Conservation (phyloP, 2,329 filamentous ascomycete species). For the Tolypocladium guangdongense region DNA sequence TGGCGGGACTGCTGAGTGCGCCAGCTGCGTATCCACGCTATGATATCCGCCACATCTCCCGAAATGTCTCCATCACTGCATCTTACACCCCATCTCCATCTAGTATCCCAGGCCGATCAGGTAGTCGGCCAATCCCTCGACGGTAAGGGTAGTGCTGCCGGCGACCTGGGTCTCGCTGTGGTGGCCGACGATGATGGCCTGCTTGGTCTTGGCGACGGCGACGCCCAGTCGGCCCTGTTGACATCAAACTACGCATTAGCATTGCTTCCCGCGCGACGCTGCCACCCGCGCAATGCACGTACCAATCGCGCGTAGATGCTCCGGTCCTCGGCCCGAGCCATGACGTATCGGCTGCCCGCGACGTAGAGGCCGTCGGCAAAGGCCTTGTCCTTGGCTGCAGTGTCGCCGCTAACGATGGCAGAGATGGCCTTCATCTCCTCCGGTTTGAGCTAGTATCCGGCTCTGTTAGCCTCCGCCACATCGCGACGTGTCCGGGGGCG, state of each 20-base stretch:
- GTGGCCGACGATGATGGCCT: slow-evolving; percentile 82
- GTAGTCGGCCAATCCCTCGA: slow-evolving; percentile 81
- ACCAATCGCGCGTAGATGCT: slow-evolving; percentile 84
- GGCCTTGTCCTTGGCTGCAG: slow-evolving; percentile 49
- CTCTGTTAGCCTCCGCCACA: slow-evolving; percentile 5
- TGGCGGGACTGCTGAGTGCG: background rate
- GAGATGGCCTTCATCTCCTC: slow-evolving; percentile 49
- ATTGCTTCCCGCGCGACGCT: background rate
- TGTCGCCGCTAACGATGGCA: slow-evolving; percentile 35
- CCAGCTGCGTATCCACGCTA: background rate
- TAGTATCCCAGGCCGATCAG: slow-evolving; percentile 71
- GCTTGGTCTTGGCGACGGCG: slow-evolving; percentile 73
- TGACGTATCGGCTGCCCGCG: slow-evolving; percentile 66
- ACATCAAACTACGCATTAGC: background rate
- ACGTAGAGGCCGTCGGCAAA: slow-evolving; percentile 66
- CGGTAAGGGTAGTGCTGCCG: slow-evolving; percentile 64
- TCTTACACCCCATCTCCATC: slow-evolving; percentile 10
- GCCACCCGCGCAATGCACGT: slow-evolving; percentile 14
- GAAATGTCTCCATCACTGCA: slow-evolving; percentile 1
- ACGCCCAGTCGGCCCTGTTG: slow-evolving; percentile 64
- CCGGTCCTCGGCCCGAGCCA: slow-evolving; percentile 64
- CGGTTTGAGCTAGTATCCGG: slow-evolving; percentile 22
- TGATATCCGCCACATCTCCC: background rate
- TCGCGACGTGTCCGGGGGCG: background rate
- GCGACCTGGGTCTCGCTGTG: slow-evolving; percentile 66